Evolutionary conservation across 2,329 filamentous ascomycete genomes (phyloP).

Genomic region (Aschersonia sp.): DNA sequence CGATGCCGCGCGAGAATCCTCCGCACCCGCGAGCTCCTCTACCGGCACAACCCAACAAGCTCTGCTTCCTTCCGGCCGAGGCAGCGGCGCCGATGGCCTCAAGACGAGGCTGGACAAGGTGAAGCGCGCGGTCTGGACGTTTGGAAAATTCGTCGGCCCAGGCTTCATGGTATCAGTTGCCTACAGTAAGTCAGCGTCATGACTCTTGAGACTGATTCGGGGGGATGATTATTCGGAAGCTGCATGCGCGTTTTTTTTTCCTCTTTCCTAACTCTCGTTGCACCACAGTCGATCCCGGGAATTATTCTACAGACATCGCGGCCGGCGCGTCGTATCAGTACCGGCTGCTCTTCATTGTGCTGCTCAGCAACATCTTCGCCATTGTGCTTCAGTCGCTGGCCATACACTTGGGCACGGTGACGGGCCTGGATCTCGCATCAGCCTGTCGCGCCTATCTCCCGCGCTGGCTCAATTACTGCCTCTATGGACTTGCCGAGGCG

Average conservation of each 20-base stretch:
- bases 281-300: slow-evolving; percentile 34
- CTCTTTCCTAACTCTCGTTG: neutral
- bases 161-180: slow-evolving; percentile 51
- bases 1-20: neutral
- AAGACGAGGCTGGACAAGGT: slow-evolving; percentile 5
- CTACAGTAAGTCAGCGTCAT: slow-evolving; percentile 28
- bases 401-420: slow-evolving; percentile 56
- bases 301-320: slow-evolving; percentile 57
- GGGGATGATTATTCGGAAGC: too few species aligned
- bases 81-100: neutral
- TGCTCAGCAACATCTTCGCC: slow-evolving; percentile 56
- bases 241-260: neutral
- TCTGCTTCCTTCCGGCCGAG: neutral
- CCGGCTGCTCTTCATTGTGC: slow-evolving; percentile 51
- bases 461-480: slow-evolving; percentile 44
- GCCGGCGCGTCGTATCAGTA: slow-evolving; percentile 53
- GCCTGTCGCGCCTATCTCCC: slow-evolving; percentile 52
- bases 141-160: slow-evolving; percentile 42
- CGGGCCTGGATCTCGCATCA: slow-evolving; percentile 50
- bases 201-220: neutral
- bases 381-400: slow-evolving; percentile 55
- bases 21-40: neutral
- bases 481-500: slow-evolving; percentile 49
- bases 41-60: neutral
- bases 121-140: slow-evolving; percentile 9